Evolutionary conservation across 2,329 filamentous ascomycete genomes (phyloP).

Genomic region (Huntiella abstrusa): DNA sequence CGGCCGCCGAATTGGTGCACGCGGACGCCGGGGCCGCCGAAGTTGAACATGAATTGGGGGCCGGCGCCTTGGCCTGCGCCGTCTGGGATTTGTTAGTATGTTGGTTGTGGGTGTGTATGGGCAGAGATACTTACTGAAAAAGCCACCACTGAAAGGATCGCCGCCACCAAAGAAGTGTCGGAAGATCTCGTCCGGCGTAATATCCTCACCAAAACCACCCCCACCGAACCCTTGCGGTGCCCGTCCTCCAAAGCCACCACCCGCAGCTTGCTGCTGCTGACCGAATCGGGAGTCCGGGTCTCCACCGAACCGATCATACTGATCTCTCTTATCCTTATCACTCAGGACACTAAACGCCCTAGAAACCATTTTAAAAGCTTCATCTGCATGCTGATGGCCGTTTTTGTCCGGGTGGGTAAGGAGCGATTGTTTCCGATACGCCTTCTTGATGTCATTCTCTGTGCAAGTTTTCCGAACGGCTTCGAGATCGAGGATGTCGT

Average conservation of each 20-base stretch:
- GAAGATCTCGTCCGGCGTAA: conserved; percentile 93
- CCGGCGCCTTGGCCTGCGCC: conserved; percentile 48
- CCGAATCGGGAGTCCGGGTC: conserved; percentile 78
- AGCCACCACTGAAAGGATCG: conserved; percentile 40
- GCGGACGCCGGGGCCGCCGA: conserved; percentile 70
- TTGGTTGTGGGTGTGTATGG: background rate
- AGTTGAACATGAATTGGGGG: conserved; percentile 86
- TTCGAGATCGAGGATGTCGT: conserved; percentile 75
- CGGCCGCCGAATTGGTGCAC: conserved; percentile 89
- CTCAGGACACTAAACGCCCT: conserved; percentile 84
- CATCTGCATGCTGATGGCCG: conserved; percentile 82
- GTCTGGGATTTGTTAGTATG: background rate
- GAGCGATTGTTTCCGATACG: conserved; percentile 83
- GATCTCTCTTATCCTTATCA: conserved; percentile 79
- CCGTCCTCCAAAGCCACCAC: conserved; percentile 26
- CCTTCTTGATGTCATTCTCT: conserved; percentile 88
- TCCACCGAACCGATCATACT: conserved; percentile 74
- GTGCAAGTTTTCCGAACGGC: conserved; percentile 42
- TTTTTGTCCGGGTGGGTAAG: conserved; percentile 98
- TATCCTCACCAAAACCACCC: conserved; percentile 57
- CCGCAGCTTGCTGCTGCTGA: conserved; percentile 3
- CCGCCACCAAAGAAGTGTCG: conserved; percentile 82
- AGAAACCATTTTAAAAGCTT: conserved; percentile 97
- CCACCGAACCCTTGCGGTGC: conserved; percentile 22
- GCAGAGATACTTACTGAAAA: conserved; percentile 21